Evolutionary conservation across 2,329 filamentous ascomycete species (phyloP).

Genomic region (Hymenoscyphus albidus): DNA sequence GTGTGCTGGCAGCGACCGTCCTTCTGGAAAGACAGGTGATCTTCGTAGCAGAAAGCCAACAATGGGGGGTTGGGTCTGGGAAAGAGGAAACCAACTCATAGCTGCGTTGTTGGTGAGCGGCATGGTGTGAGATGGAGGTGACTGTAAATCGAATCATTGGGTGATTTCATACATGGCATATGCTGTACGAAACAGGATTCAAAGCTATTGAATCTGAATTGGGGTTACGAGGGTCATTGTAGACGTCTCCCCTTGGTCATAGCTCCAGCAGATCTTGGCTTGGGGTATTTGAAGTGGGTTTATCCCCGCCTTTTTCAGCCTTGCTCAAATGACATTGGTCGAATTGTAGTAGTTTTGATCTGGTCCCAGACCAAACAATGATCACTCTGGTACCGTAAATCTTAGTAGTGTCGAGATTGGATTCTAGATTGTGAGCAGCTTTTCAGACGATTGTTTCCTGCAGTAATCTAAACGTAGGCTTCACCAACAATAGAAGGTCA

Average conservation of each 20-base stretch:
- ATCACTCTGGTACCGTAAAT: neutral
- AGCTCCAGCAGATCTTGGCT: neutral
- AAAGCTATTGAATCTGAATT: constrained; percentile 7
- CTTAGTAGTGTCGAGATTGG: neutral
- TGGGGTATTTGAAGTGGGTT: neutral
- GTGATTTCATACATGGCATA: neutral
- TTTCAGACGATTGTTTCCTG: too few relatives aligned
- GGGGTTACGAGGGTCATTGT: neutral
- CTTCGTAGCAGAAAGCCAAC: neutral
- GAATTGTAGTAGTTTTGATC: neutral
- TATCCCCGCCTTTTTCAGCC: constrained; percentile 3
- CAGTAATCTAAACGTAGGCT: too few relatives aligned
- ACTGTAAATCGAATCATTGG: neutral
- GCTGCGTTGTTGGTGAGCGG: neutral
- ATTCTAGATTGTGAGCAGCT: neutral
- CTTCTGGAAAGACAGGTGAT: neutral
- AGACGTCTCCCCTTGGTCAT: neutral
- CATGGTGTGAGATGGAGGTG: neutral
- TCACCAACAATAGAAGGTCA: neutral
- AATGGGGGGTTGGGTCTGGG: neutral
- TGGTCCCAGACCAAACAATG: neutral
- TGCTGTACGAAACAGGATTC: constrained; percentile 4
- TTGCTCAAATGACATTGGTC: constrained; percentile 1
- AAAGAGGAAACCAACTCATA: neutral
- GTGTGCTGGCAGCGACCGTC: neutral